A percentile compares a stretch with the other conserved stretches of the same genome.
Conservation (phyloP, 345 rosid genomes). For the Linum trigynum region DNA sequence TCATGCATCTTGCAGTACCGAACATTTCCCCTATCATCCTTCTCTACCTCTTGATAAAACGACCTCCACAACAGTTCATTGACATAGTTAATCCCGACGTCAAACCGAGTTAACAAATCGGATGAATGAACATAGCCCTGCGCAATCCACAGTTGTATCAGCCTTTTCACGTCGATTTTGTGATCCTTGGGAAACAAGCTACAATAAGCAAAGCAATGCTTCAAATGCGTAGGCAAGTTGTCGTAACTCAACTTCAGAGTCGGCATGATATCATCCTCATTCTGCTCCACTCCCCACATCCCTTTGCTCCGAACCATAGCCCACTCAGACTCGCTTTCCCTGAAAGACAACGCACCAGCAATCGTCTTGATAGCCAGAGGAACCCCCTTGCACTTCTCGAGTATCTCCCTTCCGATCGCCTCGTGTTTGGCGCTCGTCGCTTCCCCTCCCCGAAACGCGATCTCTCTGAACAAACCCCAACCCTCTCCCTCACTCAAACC, state of each 20-base stretch:
- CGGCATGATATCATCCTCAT: slow-evolving; percentile 5
- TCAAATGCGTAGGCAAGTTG: background rate
- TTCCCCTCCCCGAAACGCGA: no score
- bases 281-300: slow-evolving; percentile 13
- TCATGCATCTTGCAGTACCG: slow-evolving; percentile 27
- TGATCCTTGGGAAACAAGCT: slow-evolving; percentile 20
- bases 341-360: slow-evolving; percentile 11
- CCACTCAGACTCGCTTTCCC: slow-evolving; percentile 10
- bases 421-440: no score
- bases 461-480: no score
- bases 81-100: slow-evolving; percentile 11
- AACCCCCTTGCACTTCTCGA: no score
- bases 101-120: background rate
- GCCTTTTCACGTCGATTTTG: accelerated
- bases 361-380: no score
- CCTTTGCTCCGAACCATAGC: slow-evolving; percentile 12
- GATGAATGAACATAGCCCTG: slow-evolving; percentile 10
- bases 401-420: no score
- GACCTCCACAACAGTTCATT: slow-evolving; percentile 21
- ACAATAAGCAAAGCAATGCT: slow-evolving; percentile 15
- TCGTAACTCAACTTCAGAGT: slow-evolving; percentile 16
- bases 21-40: background rate
- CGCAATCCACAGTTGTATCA: slow-evolving; percentile 18
- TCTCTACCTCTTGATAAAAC: slow-evolving; percentile 18
- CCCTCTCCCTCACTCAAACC: no score